A percentile compares a stretch with the other conserved stretches of the same genome.
Conservation (phyloP, 306 rosid species). For the Cicer judaicum region DNA sequence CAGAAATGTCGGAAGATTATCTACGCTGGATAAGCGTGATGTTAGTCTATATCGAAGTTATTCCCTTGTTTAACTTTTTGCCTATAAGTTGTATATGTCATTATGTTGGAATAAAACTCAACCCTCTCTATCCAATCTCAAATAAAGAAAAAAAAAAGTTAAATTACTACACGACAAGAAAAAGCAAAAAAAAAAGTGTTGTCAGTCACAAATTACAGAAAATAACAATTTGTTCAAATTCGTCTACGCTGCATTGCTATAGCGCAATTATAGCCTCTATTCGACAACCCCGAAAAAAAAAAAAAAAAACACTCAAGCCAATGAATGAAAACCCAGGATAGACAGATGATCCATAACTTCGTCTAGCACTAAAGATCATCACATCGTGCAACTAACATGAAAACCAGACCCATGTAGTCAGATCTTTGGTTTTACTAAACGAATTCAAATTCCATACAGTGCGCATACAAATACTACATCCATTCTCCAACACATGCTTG, state of each 20-base stretch:
- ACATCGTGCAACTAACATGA: neutral
- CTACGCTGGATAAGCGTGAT: neutral
- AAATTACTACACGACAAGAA: neutral
- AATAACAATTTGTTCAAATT: too few relatives aligned
- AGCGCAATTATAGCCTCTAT: too few relatives aligned
- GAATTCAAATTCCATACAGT: neutral
- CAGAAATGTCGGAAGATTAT: neutral
- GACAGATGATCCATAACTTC: neutral
- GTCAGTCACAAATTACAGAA: too few relatives aligned
- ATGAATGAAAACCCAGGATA: neutral
- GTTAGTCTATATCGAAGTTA: neutral
- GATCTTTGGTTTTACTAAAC: neutral
- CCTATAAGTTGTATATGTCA: neutral
- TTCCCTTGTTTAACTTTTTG: neutral
- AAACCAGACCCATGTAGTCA: neutral
- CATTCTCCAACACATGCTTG: neutral
- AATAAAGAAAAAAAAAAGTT: neutral
- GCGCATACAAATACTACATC: neutral
- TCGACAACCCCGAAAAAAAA: too few relatives aligned
- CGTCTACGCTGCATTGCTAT: too few relatives aligned
- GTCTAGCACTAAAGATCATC: neutral
- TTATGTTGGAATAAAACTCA: neutral
- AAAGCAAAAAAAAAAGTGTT: neutral
- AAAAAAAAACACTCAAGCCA: neutral
- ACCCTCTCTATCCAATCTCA: neutral